These are phyloP conservation scores for Ganoderma meredithae DNA, from an alignment of 1,284 basidiomycete genomes.

Conservation along the genomic window DNA sequence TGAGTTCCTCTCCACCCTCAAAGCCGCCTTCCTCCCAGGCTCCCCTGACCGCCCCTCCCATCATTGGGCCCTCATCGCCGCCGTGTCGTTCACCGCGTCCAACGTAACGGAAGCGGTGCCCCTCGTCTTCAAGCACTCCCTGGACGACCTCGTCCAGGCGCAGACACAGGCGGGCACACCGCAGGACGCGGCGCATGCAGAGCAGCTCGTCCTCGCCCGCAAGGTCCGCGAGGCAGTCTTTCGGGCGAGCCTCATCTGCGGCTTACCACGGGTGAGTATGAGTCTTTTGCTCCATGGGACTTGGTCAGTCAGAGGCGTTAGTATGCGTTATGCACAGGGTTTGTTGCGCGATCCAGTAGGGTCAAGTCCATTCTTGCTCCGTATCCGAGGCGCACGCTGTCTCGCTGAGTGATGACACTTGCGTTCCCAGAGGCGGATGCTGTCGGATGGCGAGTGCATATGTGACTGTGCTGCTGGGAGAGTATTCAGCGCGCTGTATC, in stretches of 20 bases:
- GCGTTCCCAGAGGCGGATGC: neutral
- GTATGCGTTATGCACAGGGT: too few relatives aligned
- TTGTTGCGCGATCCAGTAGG: too few relatives aligned
- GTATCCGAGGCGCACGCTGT: neutral
- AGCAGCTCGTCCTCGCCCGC: constrained; percentile 50
- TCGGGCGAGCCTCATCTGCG: constrained; percentile 60
- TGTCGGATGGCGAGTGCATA: neutral
- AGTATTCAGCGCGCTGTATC: neutral
- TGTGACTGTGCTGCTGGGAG: neutral
- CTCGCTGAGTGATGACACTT: neutral
- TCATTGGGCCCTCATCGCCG: constrained; percentile 65
- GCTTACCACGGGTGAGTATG: constrained; percentile 57
- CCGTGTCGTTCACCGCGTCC: constrained; percentile 60
- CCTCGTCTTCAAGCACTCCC: constrained; percentile 54
- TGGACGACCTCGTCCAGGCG: constrained; percentile 47
- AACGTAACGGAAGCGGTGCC: constrained; percentile 65
- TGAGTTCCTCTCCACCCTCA: constrained; percentile 37
- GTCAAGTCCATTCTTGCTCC: neutral
- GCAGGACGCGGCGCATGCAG: constrained; percentile 38
- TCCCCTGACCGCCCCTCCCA: constrained; percentile 38
- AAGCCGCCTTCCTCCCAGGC: constrained; percentile 37
- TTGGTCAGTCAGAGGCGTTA: too few relatives aligned
- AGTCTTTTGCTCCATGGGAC: constrained; percentile 12
- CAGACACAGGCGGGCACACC: constrained; percentile 36
- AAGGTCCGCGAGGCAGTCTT: constrained; percentile 64